A percentile compares a stretch with the other conserved stretches of the same genome.
phyloP scores from a whole-genome alignment of 148 eudicot genomes.

The Vaccinium corymbosum region DNA sequence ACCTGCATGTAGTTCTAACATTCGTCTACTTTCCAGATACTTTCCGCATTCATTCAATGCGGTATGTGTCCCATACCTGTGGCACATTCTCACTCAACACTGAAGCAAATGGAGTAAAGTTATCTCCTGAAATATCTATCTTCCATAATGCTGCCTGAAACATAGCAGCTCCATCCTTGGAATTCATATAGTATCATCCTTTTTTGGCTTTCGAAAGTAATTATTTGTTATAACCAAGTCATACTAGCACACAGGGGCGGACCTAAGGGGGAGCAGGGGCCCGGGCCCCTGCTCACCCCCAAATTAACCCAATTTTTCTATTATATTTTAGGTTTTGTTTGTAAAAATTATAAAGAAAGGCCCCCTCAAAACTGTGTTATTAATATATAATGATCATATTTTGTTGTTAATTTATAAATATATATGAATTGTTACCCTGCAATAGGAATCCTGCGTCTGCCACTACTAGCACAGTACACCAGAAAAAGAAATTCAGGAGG shows the following conservation, averaged over 20 bases:
- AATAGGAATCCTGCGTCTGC: too few species aligned
- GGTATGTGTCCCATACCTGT: not conserved
- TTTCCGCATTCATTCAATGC: not conserved
- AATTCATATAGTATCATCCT: not conserved
- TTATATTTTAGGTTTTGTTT: too few species aligned
- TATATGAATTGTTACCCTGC: too few species aligned
- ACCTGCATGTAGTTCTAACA: not conserved
- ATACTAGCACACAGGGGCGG: not conserved
- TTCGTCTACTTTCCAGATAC: not conserved
- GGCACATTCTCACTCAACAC: not conserved
- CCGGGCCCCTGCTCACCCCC: too few species aligned
- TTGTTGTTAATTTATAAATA: too few species aligned
- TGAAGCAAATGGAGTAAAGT: not conserved
- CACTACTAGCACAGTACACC: not conserved
- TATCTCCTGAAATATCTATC: not conserved
- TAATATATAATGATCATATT: too few species aligned
- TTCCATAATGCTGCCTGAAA: not conserved
- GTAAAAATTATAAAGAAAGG: too few species aligned
- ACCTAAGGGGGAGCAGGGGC: too few species aligned
- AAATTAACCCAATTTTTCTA: too few species aligned
- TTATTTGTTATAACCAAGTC: not conserved
- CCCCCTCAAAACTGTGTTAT: too few species aligned
- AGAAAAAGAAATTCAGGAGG: not conserved
- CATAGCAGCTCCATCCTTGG: not conserved
- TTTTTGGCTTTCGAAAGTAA: not conserved